Evolutionary conservation across 2,329 filamentous ascomycete genomes (phyloP).

Genomic region (Colletotrichum sp.): DNA sequence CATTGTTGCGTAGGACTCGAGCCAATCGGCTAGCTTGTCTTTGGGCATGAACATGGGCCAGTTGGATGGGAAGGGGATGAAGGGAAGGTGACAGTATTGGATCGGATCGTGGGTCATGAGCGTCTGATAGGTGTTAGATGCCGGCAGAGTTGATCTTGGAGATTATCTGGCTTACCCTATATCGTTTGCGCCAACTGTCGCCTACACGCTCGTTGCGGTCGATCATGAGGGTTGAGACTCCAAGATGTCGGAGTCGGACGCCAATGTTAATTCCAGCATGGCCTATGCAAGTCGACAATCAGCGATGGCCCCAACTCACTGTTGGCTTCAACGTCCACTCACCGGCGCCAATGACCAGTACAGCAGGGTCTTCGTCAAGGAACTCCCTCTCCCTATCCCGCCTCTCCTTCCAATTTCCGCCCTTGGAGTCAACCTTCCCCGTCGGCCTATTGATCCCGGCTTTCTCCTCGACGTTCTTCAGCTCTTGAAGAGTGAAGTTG

Average conservation of each 20-base stretch:
- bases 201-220: constrained; percentile 64
- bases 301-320: background rate
- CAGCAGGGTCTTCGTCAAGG: constrained; percentile 55
- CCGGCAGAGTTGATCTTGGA: background rate
- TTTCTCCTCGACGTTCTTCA: constrained; percentile 60
- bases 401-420: constrained; percentile 66
- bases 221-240: constrained; percentile 60
- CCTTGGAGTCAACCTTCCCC: constrained; percentile 59
- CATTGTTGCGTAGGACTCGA: constrained; percentile 67
- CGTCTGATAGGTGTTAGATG: constrained; percentile 42
- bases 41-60: constrained; percentile 78
- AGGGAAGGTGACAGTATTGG: constrained; percentile 67
- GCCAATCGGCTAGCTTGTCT: constrained; percentile 73
- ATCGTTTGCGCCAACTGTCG: constrained; percentile 69
- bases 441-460: constrained; percentile 51
- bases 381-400: constrained; percentile 54
- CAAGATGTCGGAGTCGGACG: constrained; percentile 64
- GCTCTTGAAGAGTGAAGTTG: constrained; percentile 61
- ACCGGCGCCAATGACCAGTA: constrained; percentile 62
- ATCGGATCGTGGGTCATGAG: constrained; percentile 74
- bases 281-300: constrained; percentile 38
- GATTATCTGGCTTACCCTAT: constrained; percentile 33
- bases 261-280: constrained; percentile 64
- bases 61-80: constrained; percentile 65
- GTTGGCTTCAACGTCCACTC: constrained; percentile 26